Conservation (phyloP, 2,329 filamentous ascomycete genomes). For the Sclerotiophoma versabilis region DNA sequence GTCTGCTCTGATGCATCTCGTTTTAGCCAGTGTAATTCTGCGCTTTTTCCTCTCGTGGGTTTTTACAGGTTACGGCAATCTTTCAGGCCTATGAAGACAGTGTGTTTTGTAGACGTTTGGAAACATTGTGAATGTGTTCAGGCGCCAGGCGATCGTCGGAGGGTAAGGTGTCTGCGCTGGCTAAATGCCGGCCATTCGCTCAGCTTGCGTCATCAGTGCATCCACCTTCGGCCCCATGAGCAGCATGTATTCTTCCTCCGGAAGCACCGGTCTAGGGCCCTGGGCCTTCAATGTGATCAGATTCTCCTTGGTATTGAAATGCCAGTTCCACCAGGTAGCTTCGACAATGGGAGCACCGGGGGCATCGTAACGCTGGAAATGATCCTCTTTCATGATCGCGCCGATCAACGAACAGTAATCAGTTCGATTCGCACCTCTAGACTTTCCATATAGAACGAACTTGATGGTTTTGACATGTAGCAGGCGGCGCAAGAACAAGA, state of each 20-base stretch:
- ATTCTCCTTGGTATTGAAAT: slow-evolving; percentile 36
- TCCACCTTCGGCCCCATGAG: slow-evolving; percentile 48
- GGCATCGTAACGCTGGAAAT: slow-evolving; percentile 49
- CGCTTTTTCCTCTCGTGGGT: neutral
- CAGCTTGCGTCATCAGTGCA: slow-evolving; percentile 32
- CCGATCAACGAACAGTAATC: slow-evolving; percentile 47
- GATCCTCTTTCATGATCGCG: slow-evolving; percentile 51
- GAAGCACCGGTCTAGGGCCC: slow-evolving; percentile 37
- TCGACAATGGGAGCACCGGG: slow-evolving; percentile 37
- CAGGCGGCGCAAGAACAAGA: slow-evolving; percentile 43
- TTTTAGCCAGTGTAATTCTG: neutral
- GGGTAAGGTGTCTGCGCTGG: no score
- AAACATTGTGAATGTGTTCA: neutral
- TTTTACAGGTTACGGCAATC: neutral
- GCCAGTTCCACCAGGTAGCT: slow-evolving; percentile 52
- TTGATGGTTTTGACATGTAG: slow-evolving; percentile 42
- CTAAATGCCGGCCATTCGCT: neutral
- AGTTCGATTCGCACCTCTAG: neutral
- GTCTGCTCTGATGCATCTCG: neutral
- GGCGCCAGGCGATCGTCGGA: neutral
- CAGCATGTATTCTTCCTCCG: slow-evolving; percentile 49
- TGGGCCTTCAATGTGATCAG: slow-evolving; percentile 41
- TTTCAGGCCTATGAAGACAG: no score
- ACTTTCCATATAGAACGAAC: slow-evolving; percentile 40
- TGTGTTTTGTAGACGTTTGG: no score